These are phyloP conservation scores for Cystobasidium tubakii DNA, from an alignment of 768 basidiomycete species.

Conservation along the genomic window DNA sequence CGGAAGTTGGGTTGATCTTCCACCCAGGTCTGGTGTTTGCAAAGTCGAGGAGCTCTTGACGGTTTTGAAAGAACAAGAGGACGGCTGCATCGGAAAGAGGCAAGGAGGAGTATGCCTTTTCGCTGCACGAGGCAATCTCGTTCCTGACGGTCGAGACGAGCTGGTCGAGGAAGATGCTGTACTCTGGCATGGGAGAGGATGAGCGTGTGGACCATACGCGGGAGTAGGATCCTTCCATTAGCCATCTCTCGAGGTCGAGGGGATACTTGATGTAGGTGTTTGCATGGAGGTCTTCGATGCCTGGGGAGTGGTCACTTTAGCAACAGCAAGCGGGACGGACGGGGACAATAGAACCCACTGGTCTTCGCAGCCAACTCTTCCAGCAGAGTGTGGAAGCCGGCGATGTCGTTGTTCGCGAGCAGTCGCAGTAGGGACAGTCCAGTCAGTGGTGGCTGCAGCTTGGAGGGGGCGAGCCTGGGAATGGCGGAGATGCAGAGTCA, in stretches of 20 bases:
- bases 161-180: constrained; percentile 87
- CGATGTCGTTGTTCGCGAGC: constrained; percentile 90
- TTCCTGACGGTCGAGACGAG: constrained; percentile 90
- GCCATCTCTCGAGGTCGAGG: constrained; percentile 86
- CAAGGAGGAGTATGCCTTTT: constrained; percentile 83
- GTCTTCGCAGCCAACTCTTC: constrained; percentile 68
- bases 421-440: constrained; percentile 91
- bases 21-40: constrained; percentile 55
- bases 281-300: constrained; percentile 47
- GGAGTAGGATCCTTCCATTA: constrained; percentile 98
- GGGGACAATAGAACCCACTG: constrained; percentile 42
- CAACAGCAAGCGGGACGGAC: not conserved
- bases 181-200: constrained; percentile 86
- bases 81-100: constrained; percentile 84
- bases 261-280: constrained; percentile 76
- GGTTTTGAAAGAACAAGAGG: constrained; percentile 80
- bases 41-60: constrained; percentile 73
- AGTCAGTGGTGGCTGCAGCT: constrained; percentile 77
- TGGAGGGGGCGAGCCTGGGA: constrained; percentile 69
- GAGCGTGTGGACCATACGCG: constrained; percentile 95
- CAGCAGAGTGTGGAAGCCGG: constrained; percentile 93
- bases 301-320: not conserved
- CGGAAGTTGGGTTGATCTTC: constrained; percentile 61
- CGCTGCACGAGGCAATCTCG: constrained; percentile 95
- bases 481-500: constrained; percentile 53